Evolutionary conservation across 768 basidiomycete species (phyloP).

Genomic region (Heimioporus sp.): DNA sequence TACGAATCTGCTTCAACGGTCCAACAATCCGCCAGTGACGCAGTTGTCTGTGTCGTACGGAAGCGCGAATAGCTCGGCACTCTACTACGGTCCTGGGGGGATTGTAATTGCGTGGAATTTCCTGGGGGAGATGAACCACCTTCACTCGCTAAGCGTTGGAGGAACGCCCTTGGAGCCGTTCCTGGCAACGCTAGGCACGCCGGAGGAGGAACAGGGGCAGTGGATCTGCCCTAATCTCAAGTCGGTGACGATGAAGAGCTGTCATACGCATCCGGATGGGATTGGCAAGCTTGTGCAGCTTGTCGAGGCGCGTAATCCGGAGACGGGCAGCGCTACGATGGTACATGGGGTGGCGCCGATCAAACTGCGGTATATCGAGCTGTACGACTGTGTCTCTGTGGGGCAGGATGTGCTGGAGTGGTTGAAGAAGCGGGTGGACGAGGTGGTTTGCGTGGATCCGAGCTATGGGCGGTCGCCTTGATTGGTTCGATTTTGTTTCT

Average conservation of each 20-base stretch:
- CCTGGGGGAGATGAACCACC: slow-evolving; percentile 53
- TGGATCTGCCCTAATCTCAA: slow-evolving; percentile 68
- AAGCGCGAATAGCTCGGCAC: slow-evolving; percentile 33
- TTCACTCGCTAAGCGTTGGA: slow-evolving; percentile 62
- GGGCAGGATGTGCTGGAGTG: slow-evolving; percentile 70
- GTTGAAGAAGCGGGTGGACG: slow-evolving; percentile 59
- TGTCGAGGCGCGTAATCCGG: slow-evolving; percentile 71
- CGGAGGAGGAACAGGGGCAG: slow-evolving; percentile 55
- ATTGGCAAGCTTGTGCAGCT: slow-evolving; percentile 68
- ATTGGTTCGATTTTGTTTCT: neutral
- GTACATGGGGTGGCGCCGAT: slow-evolving; percentile 50
- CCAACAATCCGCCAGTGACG: slow-evolving; percentile 53
- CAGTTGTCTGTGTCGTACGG: slow-evolving; percentile 65
- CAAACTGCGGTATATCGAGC: slow-evolving; percentile 55
- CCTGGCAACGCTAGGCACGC: slow-evolving; percentile 52
- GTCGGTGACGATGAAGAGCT: slow-evolving; percentile 58
- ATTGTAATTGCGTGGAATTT: slow-evolving; percentile 68
- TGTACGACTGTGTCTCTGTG: slow-evolving; percentile 63
- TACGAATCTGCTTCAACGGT: slow-evolving; percentile 56
- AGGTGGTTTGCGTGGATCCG: slow-evolving; percentile 62
- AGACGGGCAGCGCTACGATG: slow-evolving; percentile 31
- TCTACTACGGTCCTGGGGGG: slow-evolving; percentile 60
- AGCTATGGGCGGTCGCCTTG: slow-evolving; percentile 42
- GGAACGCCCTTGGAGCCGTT: slow-evolving; percentile 66
- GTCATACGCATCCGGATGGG: slow-evolving; percentile 63